phyloP scores from a whole-genome alignment of 768 basidiomycete genomes.

The Tubosaeta sp. region DNA sequence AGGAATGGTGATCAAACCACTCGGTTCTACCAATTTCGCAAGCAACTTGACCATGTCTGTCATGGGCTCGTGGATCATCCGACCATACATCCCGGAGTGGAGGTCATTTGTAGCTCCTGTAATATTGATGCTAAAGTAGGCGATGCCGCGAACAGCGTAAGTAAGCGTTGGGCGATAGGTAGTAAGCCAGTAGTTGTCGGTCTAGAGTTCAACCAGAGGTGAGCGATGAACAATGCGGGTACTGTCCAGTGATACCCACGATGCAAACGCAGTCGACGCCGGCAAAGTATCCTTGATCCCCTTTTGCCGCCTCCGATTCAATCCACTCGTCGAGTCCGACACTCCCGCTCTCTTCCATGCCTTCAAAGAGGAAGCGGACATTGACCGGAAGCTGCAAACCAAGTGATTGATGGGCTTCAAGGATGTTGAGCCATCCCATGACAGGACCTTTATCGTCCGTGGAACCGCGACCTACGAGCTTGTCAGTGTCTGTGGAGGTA shows the following conservation, averaged over 20 bases:
- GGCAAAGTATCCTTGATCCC: conserved; percentile 69
- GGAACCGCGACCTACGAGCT: conserved; percentile 77
- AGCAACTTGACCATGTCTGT: conserved; percentile 77
- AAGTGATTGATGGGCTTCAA: conserved; percentile 72
- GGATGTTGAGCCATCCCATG: conserved; percentile 84
- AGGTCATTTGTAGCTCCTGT: conserved; percentile 80
- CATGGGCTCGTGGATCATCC: conserved; percentile 82
- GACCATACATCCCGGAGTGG: conserved; percentile 85
- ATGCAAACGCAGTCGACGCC: conserved; percentile 88
- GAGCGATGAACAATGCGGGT: too few species aligned
- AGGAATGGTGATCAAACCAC: conserved; percentile 76
- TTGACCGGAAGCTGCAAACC: conserved; percentile 67
- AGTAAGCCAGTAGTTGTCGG: conserved; percentile 91
- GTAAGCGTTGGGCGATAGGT: conserved; percentile 69
- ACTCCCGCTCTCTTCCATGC: conserved; percentile 76
- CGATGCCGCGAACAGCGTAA: conserved; percentile 79
- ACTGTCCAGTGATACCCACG: conserved; percentile 45
- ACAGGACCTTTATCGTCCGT: conserved; percentile 91
- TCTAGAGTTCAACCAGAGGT: conserved; percentile 35
- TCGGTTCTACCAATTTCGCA: conserved; percentile 68
- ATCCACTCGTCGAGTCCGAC: conserved; percentile 86
- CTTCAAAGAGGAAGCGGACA: conserved; percentile 84
- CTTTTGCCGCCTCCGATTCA: conserved; percentile 57
- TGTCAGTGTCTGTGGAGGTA: conserved; percentile 8
- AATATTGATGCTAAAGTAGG: conserved; percentile 76